These are phyloP conservation scores for Chrysanthemum makinoi DNA, from an alignment of 129 eudicot species.

Conservation along the genomic window DNA sequence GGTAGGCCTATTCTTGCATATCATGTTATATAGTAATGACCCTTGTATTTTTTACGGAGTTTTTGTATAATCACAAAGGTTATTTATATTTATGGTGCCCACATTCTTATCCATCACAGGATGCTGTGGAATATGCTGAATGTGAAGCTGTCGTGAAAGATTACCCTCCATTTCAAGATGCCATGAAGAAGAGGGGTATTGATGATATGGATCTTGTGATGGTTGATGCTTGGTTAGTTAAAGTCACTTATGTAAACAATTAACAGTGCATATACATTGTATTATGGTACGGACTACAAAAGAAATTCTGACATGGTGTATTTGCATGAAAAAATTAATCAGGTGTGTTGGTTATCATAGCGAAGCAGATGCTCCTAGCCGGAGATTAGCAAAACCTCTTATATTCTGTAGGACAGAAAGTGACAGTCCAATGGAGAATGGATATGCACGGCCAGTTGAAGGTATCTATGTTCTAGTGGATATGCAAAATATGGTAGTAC, in stretches of 20 bases:
- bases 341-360: slow-evolving; percentile 94
- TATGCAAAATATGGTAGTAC: slow-evolving; percentile 84
- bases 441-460: slow-evolving; percentile 93
- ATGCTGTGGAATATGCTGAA: slow-evolving; percentile 95
- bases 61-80: neutral
- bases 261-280: neutral
- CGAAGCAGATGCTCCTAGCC: slow-evolving; percentile 83
- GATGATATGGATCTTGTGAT: slow-evolving; percentile 93
- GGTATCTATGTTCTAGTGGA: slow-evolving; percentile 82
- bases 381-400: slow-evolving; percentile 83
- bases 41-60: neutral
- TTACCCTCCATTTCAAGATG: slow-evolving; percentile 73
- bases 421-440: slow-evolving; percentile 86
- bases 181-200: slow-evolving; percentile 96
- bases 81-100: neutral
- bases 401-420: slow-evolving; percentile 93
- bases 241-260: neutral
- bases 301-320: slow-evolving; percentile 2
- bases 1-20: slow-evolving; percentile 41
- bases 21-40: neutral
- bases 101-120: slow-evolving; percentile 38
- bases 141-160: slow-evolving; percentile 89
- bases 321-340: neutral
- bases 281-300: neutral
- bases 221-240: slow-evolving; percentile 93